Base-by-base conservation (phyloP, 2,329 filamentous ascomycete genomes). In the Exutisphaerella laricina region DNA sequence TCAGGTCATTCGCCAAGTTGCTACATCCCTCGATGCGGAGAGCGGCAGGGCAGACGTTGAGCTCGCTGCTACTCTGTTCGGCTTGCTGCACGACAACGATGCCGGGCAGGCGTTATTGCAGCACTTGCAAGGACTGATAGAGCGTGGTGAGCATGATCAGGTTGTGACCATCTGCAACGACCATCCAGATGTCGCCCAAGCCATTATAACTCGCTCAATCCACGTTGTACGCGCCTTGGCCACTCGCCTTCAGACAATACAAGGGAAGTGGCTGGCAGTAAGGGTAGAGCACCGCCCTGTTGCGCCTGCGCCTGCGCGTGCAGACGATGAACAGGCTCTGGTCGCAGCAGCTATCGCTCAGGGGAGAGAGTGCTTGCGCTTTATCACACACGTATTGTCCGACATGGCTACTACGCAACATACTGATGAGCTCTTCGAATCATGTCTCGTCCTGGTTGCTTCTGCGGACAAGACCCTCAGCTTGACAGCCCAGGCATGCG, bases 11-110 rank as follows among this genome's bases (percentile, higher is more conserved):
- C 41, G 41, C 34, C 43, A 51, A 35, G 45, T 53, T 6, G 50
- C 50, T n/a, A 22, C 30, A 5, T 48, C 46, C 12, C 36, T 55
- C 4, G 39, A 36, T 18, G 14, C 37, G 17, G 14, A 42, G 12
- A 55, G 52, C 31, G 45, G 44, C 8, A 39, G 28, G 6, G 47
- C 43, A 9, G 52, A 55, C 41, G 21, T 53, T 16, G 50, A 48
- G n/a, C 34, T 55, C 35, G 43, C 50, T 17, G 48, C 51, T n/a
- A 42, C 50, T 12, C 22, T 55, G n/a, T 25, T 53, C 12, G 29
- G 40, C 20, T 37, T 55, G 17, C 40, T 39, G 10, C 43, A 42
- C 8, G 50, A 51, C 20, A 32, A 21, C 18, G 25, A 31, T 8
- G 48, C 50, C 5, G 26, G 25, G 10, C 17, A 39, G 20, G 31